Evolutionary conservation across 2,329 filamentous ascomycete species (phyloP), one percentile per base, ranked within the genome.

Genomic region (Pezicula neosporulosa): DNA sequence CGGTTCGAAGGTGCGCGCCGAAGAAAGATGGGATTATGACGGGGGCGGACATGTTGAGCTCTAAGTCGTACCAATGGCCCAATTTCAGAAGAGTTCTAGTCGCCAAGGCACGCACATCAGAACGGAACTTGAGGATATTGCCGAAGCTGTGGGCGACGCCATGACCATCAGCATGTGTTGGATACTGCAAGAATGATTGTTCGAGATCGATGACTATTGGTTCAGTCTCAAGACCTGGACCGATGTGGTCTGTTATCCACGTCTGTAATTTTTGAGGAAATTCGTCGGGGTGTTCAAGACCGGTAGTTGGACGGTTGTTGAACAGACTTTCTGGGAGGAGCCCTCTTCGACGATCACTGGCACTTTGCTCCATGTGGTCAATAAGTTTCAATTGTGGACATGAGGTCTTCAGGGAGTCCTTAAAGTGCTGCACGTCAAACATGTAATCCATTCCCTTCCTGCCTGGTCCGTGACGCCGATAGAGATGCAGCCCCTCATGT

Each of bases 1-100:
- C 66, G 1, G 70, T 71, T 24, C 65, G 61, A 15, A 75, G 55
- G 55, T 74, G 69, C 1, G 66, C 70, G 27, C 70, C 71, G 18
- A 69, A 65, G 52, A 70, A 72, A 3, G 64, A 64, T 2, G 53
- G 42, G 3, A 48, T 57, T 3, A 67, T 63, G 7, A 71, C 60
- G 0, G 62, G 52, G 1, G 61, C 53, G 2, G 56, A 54, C 8
- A 69, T 58, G 42, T 68, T 56, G 35, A 67, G 55, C 19, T 58
- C 45, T 6, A 66, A 54, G 3, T 60, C 57, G 39, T 63, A 63
- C 43, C 48, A 57, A 47, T 60, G 51, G 2, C 60, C 60, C 18
- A 72, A 57, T 3, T 56, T 58, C 47, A 63, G 60, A 9, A 70
- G 63, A 5, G 62, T 61, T 6, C 62, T 56, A 0, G 68, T 70